A percentile compares a stretch with the other conserved stretches of the same genome.
phyloP scores from a whole-genome alignment of 495 filamentous ascomycete genomes.

The Talaromyces trachyspermus region DNA sequence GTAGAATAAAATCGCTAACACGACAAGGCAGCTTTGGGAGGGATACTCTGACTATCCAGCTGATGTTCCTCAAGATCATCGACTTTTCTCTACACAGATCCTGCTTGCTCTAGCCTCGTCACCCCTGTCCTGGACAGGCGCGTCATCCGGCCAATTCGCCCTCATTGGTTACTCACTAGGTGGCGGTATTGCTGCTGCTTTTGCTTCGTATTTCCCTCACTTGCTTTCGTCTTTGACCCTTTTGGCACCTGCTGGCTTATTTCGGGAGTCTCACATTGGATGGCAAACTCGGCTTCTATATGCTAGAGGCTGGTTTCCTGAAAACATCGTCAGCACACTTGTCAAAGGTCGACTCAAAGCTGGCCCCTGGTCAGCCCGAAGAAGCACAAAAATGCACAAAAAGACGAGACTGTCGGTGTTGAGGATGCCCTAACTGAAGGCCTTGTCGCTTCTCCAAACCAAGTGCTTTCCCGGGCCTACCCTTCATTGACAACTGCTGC shows the following conservation, averaged over 20 bases:
- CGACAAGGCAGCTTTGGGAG: slow-evolving; percentile 55
- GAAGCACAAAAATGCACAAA: slow-evolving; percentile 9
- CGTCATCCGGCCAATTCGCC: slow-evolving; percentile 48
- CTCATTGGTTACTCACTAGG: slow-evolving; percentile 82
- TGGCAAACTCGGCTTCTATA: slow-evolving; percentile 55
- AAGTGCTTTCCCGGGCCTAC: slow-evolving; percentile 36
- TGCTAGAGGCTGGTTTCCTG: slow-evolving; percentile 49
- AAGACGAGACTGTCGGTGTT: slow-evolving; percentile 24
- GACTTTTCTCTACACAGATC: slow-evolving; percentile 70
- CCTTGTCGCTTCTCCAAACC: slow-evolving; percentile 30
- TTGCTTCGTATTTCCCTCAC: slow-evolving; percentile 62
- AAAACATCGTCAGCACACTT: slow-evolving; percentile 43
- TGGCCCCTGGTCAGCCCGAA: slow-evolving; percentile 33
- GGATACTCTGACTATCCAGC: slow-evolving; percentile 68
- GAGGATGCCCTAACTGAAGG: slow-evolving; percentile 33
- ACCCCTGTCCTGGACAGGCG: slow-evolving; percentile 56
- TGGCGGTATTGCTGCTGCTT: slow-evolving; percentile 69
- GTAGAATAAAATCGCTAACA: too few relatives aligned
- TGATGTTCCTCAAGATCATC: slow-evolving; percentile 60
- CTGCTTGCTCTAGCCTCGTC: slow-evolving; percentile 65
- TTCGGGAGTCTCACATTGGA: slow-evolving; percentile 57
- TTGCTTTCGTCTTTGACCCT: slow-evolving; percentile 61
- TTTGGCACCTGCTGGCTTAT: slow-evolving; percentile 66
- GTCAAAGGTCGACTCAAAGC: slow-evolving; percentile 48
- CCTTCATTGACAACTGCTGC: slow-evolving; percentile 37